Evolutionary conservation across 192 early-diverging fungal species (phyloP).

Genomic region (Coemansia sp.): DNA sequence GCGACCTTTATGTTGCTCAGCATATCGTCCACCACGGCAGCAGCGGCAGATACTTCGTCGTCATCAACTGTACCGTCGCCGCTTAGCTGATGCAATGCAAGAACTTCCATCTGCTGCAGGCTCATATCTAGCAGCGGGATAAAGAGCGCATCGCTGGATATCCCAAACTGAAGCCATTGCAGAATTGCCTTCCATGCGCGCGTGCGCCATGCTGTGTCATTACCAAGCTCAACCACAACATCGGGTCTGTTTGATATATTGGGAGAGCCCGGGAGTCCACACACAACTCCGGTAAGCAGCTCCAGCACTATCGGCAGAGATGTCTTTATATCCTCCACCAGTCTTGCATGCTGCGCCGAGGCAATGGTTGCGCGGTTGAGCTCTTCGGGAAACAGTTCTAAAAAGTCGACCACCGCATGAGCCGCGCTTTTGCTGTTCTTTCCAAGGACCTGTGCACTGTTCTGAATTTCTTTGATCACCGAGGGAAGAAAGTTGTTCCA

Average conservation of each 20-base stretch:
- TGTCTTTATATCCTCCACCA: conserved; percentile 30
- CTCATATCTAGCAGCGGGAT: conserved; percentile 37
- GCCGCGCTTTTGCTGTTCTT: conserved; percentile 17
- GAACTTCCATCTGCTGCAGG: conserved; percentile 27
- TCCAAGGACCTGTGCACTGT: conserved; percentile 17
- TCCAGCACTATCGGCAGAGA: conserved; percentile 30
- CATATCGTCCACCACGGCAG: conserved; percentile 42
- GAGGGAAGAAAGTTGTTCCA: conserved; percentile 32
- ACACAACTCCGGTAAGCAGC: conserved; percentile 27
- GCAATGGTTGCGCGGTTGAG: conserved; percentile 30
- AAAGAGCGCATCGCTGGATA: conserved; percentile 29
- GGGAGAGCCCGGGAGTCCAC: conserved; percentile 16
- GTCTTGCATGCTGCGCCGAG: conserved; percentile 13
- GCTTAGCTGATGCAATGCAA: conserved; percentile 23
- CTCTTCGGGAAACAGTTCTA: conserved; percentile 48
- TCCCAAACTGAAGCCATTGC: conserved; percentile 51
- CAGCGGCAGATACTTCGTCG: conserved; percentile 37
- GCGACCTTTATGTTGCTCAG: conserved; percentile 37
- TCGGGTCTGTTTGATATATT: background rate
- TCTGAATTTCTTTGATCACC: conserved; percentile 20
- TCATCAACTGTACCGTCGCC: conserved; percentile 14
- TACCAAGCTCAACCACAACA: conserved; percentile 18
- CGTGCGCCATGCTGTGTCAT: conserved; percentile 21
- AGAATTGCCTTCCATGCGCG: conserved; percentile 44
- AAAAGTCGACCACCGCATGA: conserved; percentile 33